Percentiles rank a stretch among this genome's conserved stretches.
Evolutionary conservation across 1,284 basidiomycete genomes (phyloP).

Genomic region (Sphagnurus paluster): DNA sequence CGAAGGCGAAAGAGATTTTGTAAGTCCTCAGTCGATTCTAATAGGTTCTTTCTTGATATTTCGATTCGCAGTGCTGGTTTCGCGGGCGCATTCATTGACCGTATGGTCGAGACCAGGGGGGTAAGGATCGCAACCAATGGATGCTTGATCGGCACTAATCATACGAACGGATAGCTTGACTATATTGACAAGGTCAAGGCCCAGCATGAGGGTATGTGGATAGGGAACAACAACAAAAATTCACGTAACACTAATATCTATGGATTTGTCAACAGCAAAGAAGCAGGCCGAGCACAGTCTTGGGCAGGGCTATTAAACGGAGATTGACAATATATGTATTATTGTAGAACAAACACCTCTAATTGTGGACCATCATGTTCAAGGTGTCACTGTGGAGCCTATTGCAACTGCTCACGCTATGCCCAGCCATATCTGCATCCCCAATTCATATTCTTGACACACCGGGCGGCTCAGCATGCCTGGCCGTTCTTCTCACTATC

Average conservation of each 20-base stretch:
- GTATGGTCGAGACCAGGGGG: slow-evolving; percentile 51
- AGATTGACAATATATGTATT: background rate
- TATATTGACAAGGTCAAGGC: slow-evolving; percentile 41
- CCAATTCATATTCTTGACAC: slow-evolving; percentile 10
- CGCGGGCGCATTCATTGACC: slow-evolving; percentile 45
- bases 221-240: background rate
- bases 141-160: background rate
- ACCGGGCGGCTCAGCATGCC: slow-evolving; percentile 18
- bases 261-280: slow-evolving; percentile 3
- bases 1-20: slow-evolving; percentile 42
- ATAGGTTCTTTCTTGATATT: background rate
- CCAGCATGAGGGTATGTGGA: slow-evolving; percentile 34
- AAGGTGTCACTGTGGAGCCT: slow-evolving; percentile 6
- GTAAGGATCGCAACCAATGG: slow-evolving; percentile 28
- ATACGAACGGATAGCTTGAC: slow-evolving; percentile 32
- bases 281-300: slow-evolving; percentile 8
- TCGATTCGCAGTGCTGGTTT: slow-evolving; percentile 39
- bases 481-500: slow-evolving; percentile 27
- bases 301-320: background rate
- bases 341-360: slow-evolving; percentile 1
- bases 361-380: slow-evolving; percentile 7
- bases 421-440: slow-evolving; percentile 11
- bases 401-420: slow-evolving; percentile 3
- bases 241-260: background rate
- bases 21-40: slow-evolving; percentile 7